Base-by-base conservation (phyloP, 106 monocot genomes). In the Agapanthus africanus region DNA sequence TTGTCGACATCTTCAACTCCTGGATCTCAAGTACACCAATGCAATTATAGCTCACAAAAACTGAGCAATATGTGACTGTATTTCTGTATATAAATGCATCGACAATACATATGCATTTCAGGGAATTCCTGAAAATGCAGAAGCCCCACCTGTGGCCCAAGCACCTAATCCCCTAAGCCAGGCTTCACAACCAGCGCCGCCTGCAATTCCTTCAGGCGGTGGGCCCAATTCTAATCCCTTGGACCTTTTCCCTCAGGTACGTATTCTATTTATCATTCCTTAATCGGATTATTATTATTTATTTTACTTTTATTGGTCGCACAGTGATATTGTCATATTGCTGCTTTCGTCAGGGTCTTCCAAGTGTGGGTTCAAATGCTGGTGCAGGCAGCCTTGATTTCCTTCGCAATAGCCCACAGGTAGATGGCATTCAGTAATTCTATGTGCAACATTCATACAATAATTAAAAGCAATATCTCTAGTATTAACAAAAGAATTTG, bases 211-310 rank as follows among this genome's bases (percentile, higher is more conserved):
- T 44, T 71, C 86, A 3, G 27, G 72, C 22, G 37, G 47, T 68
- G 90, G 87, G 13, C 93, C 93, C 9, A 90, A 94, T 80, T 82
- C 87, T 57, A 94, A 82, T 79, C 93, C 89, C 59, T 63, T 93
- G 71, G 81, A 93, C 66, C 86, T 93, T 54, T 90, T 90, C 63
- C 90, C 87, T 80, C 93, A 84, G 81, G 93, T 86, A 65, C 19
- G 30, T 62, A 16, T 19, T 62, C 11, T n/a, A 63, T 38, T 71
- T 6, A 42, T n/a, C 9, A 41, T 30, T 61, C 11, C 7, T 59
- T 31, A 1, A 23, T n/a, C 16, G 2, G 6, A n/a, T n/a, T n/a
- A n/a, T 50, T 23, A 16, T 27, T 68, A 41, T 27, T 35, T 37
- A 3, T 16, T 25, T 40, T 15, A 2, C 40, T 56, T 57, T 42